Percentiles rank a stretch among this genome's conserved stretches.
Evolutionary conservation across 495 filamentous ascomycete genomes (phyloP).

Genomic region (Usnea hakonensis): DNA sequence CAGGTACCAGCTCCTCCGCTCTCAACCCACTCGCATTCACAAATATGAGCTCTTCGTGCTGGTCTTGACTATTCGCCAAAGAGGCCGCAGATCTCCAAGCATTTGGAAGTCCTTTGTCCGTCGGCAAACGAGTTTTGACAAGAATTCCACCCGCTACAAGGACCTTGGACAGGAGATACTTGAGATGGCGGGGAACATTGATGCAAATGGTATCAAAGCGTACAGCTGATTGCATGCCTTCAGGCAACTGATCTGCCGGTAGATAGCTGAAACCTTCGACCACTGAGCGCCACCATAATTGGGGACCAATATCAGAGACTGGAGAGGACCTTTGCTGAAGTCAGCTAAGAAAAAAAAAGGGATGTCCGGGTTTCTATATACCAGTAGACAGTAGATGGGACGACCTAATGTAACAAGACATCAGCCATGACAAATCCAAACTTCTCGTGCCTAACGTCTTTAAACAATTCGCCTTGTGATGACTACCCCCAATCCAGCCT

Average conservation of each 20-base stretch:
- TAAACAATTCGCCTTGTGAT: background rate
- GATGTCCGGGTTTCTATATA: background rate
- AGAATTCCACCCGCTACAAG: conserved; percentile 18
- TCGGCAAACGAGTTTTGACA: conserved; percentile 13
- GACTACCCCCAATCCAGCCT: conserved; percentile 6
- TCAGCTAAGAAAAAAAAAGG: background rate
- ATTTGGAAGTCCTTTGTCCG: background rate
- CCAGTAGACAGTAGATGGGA: conserved; percentile 18
- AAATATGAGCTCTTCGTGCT: conserved; percentile 30
- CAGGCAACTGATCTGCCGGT: conserved; percentile 10
- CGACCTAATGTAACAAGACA: conserved; percentile 5
- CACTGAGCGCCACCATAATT: conserved; percentile 28
- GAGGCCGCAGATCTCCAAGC: background rate
- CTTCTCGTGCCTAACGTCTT: background rate
- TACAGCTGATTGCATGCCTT: conserved; percentile 15
- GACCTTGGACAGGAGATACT: conserved; percentile 20
- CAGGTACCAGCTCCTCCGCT: conserved; percentile 31
- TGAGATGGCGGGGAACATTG: conserved; percentile 29
- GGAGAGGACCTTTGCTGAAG: conserved; percentile 1
- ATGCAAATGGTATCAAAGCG: conserved; percentile 24
- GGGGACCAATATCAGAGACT: conserved; percentile 2
- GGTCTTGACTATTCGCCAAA: background rate
- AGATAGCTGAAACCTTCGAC: conserved; percentile 25
- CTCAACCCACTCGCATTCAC: conserved; percentile 42
- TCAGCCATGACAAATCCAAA: background rate